These are phyloP conservation scores for Fusarium pseudonygamai DNA, from an alignment of 2,329 filamentous ascomycete genomes.

Conservation along the genomic window DNA sequence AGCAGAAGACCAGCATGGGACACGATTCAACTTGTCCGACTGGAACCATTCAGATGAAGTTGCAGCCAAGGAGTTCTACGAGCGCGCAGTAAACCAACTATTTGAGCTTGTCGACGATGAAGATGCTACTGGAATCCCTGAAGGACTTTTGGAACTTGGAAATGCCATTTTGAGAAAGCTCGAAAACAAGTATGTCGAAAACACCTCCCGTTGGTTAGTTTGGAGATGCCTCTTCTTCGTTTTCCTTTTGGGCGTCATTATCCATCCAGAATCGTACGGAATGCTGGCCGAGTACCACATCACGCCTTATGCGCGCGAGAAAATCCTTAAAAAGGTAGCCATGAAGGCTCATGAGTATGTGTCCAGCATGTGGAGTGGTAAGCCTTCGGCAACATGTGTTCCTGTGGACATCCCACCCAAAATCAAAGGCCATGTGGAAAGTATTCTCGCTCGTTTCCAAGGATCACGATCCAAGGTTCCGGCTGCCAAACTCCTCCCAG, in stretches of 20 bases:
- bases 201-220: constrained; percentile 84
- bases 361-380: constrained; percentile 78
- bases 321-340: constrained; percentile 81
- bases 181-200: constrained; percentile 75
- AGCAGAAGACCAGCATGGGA: constrained; percentile 79
- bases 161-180: constrained; percentile 84
- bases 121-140: constrained; percentile 84
- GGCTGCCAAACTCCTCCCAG: constrained; percentile 71
- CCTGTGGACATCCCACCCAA: constrained; percentile 63
- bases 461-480: constrained; percentile 59
- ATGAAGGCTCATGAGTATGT: constrained; percentile 82
- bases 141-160: constrained; percentile 84
- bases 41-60: constrained; percentile 83
- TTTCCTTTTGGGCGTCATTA: constrained; percentile 84
- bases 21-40: constrained; percentile 74
- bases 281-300: constrained; percentile 92
- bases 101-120: constrained; percentile 89
- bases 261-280: constrained; percentile 84
- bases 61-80: constrained; percentile 88
- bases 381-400: constrained; percentile 64
- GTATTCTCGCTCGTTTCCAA: constrained; percentile 72
- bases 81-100: constrained; percentile 79
- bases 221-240: constrained; percentile 92
- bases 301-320: constrained; percentile 88
- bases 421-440: constrained; percentile 76